Base-by-base conservation (phyloP, 306 rosid species). In the Castanopsis chinensis region DNA sequence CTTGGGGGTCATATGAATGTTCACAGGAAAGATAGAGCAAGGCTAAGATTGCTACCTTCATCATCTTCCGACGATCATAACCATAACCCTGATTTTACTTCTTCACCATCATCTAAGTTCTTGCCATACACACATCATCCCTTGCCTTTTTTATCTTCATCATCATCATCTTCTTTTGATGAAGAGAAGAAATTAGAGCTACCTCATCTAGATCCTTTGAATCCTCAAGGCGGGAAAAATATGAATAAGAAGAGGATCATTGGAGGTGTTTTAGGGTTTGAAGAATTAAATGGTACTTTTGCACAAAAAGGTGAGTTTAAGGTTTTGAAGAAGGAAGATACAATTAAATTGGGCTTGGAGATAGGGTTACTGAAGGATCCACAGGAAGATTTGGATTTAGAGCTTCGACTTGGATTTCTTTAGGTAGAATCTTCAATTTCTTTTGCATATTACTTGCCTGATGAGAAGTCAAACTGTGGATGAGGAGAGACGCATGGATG, bases 1-100 rank as follows among this genome's bases (percentile, higher is more conserved):
- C 85, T 92, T 72, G 97, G 97, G 37, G 97, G 97, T 37, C 97
- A 91, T 51, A 93, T 93, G 98, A 93, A 93, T 86, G 93, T 93
- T 74, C 98, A 94, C 57, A 89, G 97, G 72, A 89, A 92, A 84
- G 98, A 94, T 80, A 90, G 96, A 81, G 97, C 96, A 54, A 90
- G 91, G 78, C 73, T 92, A 77, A 87, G 90, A 75, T 87, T 87
- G 33, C 72, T 86, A 41, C 82, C 90, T 61, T 78, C 85, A 9
- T 79, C 83, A 86, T 64, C 76, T 60, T 37, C 68, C 52, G 84
- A 86, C 14, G 76, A 73, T 85, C 79, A 49, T 57, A 78, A 82
- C 54, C 84, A 86, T 77, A 87, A 80, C 58, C 74, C 88, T 61
- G 82, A 51, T 64, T 65, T 76, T 61, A 25, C 76, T 75, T 74